A percentile compares a stretch with the other conserved stretches of the same genome.
These are phyloP conservation scores for Metschnikowia lachancei DNA, from an alignment of 805 yeast species.

Conservation along the genomic window DNA sequence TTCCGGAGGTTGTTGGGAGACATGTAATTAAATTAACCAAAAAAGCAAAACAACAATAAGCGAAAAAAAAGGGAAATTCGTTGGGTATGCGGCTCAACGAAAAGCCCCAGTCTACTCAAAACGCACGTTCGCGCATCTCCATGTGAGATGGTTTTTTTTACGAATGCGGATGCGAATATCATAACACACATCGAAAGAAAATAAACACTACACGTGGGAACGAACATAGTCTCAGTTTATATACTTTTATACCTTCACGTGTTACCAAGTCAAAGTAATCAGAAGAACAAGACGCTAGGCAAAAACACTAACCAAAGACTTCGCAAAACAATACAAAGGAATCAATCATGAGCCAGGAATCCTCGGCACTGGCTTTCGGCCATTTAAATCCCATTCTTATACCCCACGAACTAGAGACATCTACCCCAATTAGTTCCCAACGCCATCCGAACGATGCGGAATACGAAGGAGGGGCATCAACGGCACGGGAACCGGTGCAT, in stretches of 20 bases:
- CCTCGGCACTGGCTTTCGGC: neutral
- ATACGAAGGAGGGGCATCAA: neutral
- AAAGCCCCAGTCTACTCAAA: conserved; percentile 6
- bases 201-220: neutral
- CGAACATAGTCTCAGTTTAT: too few relatives aligned
- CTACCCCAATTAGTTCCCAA: conserved; percentile 21
- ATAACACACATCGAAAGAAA: neutral
- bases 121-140: conserved; percentile 9
- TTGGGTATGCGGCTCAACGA: conserved; percentile 4
- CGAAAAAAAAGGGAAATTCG: neutral
- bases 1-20: conserved; percentile 8
- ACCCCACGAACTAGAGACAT: conserved; percentile 18
- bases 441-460: neutral
- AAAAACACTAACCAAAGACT: too few relatives aligned
- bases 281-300: too few relatives aligned
- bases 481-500: neutral
- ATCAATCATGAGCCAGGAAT: conserved; percentile 3
- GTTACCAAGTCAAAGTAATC: too few relatives aligned
- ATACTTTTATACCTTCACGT: too few relatives aligned
- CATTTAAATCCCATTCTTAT: conserved; percentile 8
- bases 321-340: neutral
- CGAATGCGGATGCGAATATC: neutral
- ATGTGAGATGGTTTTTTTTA: conserved; percentile 3
- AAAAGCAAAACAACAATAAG: too few relatives aligned
- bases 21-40: neutral